A percentile compares a stretch with the other conserved stretches of the same genome.
Conservation (phyloP, 2,329 filamentous ascomycete genomes). For the Cladosporium austrohemisphaericum region DNA sequence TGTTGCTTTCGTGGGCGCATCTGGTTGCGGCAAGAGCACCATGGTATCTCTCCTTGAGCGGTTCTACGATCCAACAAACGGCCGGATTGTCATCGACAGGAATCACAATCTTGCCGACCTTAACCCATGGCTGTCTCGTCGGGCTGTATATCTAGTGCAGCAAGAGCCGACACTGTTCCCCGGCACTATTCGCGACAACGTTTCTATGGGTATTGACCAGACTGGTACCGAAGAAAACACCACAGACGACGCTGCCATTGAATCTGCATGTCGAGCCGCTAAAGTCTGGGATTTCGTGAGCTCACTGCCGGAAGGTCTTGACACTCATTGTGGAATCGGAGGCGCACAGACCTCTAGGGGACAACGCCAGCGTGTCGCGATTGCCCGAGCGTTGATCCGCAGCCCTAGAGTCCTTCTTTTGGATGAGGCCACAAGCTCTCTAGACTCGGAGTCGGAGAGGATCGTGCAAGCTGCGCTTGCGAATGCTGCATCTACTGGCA, state of each 20-base stretch:
- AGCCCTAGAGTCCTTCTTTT: slow-evolving; percentile 52
- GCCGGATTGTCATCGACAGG: slow-evolving; percentile 49
- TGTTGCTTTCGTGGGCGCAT: slow-evolving; percentile 47
- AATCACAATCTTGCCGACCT: slow-evolving; percentile 47
- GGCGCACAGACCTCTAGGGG: slow-evolving; percentile 51
- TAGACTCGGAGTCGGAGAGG: slow-evolving; percentile 65
- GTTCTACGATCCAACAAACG: slow-evolving; percentile 43
- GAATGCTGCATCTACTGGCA: slow-evolving; percentile 36
- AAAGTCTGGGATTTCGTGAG: slow-evolving; percentile 53
- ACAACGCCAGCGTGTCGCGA: slow-evolving; percentile 54
- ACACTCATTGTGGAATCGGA: slow-evolving; percentile 48
- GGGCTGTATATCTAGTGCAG: slow-evolving; percentile 64
- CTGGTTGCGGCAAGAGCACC: slow-evolving; percentile 48
- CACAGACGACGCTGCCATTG: slow-evolving; percentile 33
- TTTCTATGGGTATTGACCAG: slow-evolving; percentile 43
- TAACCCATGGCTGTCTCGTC: slow-evolving; percentile 58
- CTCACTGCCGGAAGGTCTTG: slow-evolving; percentile 50
- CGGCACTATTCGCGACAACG: slow-evolving; percentile 61
- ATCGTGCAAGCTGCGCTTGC: slow-evolving; percentile 68
- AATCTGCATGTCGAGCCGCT: slow-evolving; percentile 48
- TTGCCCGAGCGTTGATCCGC: slow-evolving; percentile 53
- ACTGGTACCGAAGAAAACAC: slow-evolving; percentile 29
- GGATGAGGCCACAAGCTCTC: slow-evolving; percentile 57
- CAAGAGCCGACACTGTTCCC: slow-evolving; percentile 73
- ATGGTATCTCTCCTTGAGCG: slow-evolving; percentile 45